Evolutionary conservation across 2,329 filamentous ascomycete genomes (phyloP).

Genomic region (Diaporthe sp.): DNA sequence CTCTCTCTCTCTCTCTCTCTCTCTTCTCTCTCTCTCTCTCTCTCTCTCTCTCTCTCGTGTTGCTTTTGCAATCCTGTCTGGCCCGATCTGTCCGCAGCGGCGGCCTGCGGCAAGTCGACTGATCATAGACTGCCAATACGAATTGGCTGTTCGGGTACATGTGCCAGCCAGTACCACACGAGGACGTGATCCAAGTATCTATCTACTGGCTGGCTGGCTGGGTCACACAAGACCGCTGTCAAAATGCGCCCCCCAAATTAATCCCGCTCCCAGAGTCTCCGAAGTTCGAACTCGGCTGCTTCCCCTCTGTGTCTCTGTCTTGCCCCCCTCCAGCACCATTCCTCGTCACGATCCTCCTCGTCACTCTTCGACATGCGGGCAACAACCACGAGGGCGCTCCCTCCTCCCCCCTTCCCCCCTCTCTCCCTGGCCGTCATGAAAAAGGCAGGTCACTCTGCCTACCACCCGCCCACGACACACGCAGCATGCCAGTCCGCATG

Average conservation of each 20-base stretch:
- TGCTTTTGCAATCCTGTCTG: neutral
- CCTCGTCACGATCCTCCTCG: neutral
- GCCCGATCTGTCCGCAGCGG: neutral
- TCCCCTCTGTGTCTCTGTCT: neutral
- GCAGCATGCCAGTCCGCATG: neutral
- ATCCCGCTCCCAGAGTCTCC: neutral
- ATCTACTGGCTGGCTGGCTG: neutral
- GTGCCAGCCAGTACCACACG: neutral
- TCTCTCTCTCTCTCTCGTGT: neutral
- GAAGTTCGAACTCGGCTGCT: neutral
- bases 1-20: neutral
- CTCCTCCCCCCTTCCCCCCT: too few species aligned
- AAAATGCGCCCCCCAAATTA: conserved; percentile 1
- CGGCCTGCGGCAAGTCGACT: conserved; percentile 3
- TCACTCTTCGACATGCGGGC: neutral
- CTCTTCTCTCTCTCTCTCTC: neutral
- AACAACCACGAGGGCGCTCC: neutral
- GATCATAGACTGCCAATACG: neutral
- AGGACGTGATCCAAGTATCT: neutral
- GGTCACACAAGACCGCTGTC: conserved; percentile 18
- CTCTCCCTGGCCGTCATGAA: neutral
- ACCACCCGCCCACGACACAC: neutral
- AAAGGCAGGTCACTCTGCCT: neutral
- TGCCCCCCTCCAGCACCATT: too few species aligned
- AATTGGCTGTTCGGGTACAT: neutral